Conservation (phyloP, 2,329 filamentous ascomycete genomes). For the Cladosporium velox region DNA sequence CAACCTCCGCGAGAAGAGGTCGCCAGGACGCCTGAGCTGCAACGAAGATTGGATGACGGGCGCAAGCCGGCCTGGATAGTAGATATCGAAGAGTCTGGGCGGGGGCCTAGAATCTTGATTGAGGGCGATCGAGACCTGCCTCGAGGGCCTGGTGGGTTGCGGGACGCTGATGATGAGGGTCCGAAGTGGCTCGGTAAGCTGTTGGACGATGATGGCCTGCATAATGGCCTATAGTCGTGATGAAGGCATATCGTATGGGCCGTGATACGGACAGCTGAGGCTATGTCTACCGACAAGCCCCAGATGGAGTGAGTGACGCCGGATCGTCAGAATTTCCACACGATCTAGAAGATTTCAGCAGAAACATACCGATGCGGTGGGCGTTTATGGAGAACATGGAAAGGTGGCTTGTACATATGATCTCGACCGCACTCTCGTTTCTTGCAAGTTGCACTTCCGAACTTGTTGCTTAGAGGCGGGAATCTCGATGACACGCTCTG, state of each 20-base stretch:
- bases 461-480: not conserved
- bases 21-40: slow-evolving; percentile 3
- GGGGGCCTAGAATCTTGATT: slow-evolving; percentile 23
- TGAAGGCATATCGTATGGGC: not conserved
- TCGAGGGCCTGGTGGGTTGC: slow-evolving; percentile 1
- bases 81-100: slow-evolving; percentile 23
- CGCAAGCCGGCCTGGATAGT: slow-evolving; percentile 23
- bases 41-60: slow-evolving; percentile 5
- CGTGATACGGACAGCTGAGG: not conserved
- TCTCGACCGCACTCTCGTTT: not conserved
- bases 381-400: not conserved
- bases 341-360: not conserved
- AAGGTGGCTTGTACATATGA: not conserved
- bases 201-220: not conserved
- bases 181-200: slow-evolving; percentile 11
- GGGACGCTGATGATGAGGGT: not conserved
- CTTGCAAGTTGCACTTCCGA: not conserved
- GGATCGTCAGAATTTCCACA: not conserved
- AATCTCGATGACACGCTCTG: not conserved
- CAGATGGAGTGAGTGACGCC: not conserved
- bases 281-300: not conserved
- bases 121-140: slow-evolving; percentile 22
- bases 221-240: not conserved
- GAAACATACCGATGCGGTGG: not conserved
- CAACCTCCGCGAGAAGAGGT: not conserved